Percentiles rank a stretch among this genome's conserved stretches.
Evolutionary conservation across 768 basidiomycete species (phyloP).

Genomic region (Ramaria sp.): DNA sequence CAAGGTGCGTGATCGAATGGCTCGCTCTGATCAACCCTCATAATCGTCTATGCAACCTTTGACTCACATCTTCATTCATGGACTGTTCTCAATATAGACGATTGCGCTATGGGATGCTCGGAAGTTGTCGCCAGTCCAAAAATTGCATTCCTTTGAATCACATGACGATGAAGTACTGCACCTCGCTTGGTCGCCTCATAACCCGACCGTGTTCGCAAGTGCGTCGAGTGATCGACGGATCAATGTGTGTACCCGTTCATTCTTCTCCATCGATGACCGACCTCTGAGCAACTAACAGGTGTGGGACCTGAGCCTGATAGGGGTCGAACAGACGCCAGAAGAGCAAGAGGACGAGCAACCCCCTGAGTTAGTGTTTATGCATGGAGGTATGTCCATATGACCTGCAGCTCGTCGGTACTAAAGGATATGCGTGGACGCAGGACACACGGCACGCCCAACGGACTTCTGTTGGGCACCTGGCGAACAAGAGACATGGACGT

Average conservation of each 20-base stretch:
- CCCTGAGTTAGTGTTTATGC: conserved; percentile 90
- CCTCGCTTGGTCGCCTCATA: conserved; percentile 91
- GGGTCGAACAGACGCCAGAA: conserved; percentile 93
- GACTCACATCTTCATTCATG: no score
- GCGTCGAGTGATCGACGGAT: conserved; percentile 89
- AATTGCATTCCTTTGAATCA: conserved; percentile 82
- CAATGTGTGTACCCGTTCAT: conserved; percentile 27
- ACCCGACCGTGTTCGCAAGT: conserved; percentile 86
- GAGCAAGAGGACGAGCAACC: conserved; percentile 93
- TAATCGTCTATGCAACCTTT: no score
- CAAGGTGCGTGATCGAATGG: conserved; percentile 45
- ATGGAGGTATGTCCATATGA: conserved; percentile 59
- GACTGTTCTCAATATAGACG: conserved; percentile 41
- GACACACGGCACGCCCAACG: conserved; percentile 80
- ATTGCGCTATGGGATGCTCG: conserved; percentile 83
- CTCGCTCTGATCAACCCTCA: not conserved
- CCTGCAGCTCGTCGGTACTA: not conserved
- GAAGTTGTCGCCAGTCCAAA: conserved; percentile 44
- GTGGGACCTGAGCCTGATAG: conserved; percentile 90
- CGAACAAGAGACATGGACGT: conserved; percentile 72
- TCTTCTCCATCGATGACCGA: not conserved
- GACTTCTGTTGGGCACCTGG: conserved; percentile 96
- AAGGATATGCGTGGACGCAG: conserved; percentile 23
- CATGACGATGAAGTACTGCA: conserved; percentile 94
- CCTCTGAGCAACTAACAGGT: conserved; percentile 22